A percentile compares a stretch with the other conserved stretches of the same genome.
These are phyloP conservation scores for Solanum paucissectum DNA, from an alignment of 257 asterid species.

Conservation along the genomic window DNA sequence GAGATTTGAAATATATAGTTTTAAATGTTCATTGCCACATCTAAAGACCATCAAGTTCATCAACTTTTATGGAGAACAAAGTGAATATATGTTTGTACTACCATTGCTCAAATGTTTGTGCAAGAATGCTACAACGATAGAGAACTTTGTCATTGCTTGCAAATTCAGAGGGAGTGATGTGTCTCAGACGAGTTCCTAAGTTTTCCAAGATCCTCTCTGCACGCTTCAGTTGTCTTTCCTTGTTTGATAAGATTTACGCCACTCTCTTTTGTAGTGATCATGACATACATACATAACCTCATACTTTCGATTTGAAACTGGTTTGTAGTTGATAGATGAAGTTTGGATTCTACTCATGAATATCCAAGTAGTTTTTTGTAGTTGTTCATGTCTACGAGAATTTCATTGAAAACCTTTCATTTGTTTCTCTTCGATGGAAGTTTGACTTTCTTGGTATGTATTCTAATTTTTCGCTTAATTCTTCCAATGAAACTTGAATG, in stretches of 20 bases:
- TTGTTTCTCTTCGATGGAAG: no score
- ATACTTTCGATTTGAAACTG: neutral
- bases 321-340: neutral
- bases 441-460: no score
- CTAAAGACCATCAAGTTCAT: neutral
- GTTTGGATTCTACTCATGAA: neutral
- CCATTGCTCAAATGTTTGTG: neutral
- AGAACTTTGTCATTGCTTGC: neutral
- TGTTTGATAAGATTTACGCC: neutral
- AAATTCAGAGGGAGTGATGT: neutral
- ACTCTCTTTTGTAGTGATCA: neutral
- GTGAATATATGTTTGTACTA: neutral
- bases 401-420: no score
- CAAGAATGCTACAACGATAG: neutral
- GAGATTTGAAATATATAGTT: neutral
- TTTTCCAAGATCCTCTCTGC: neutral
- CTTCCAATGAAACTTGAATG: no score
- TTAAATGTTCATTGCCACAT: neutral
- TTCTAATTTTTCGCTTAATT: no score
- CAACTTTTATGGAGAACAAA: neutral
- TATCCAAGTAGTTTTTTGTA: neutral
- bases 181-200: neutral
- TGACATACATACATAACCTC: neutral
- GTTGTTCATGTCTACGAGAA: neutral
- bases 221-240: neutral